These are phyloP conservation scores for Rutstroemia sp. DNA, from an alignment of 2,329 filamentous ascomycete genomes.

Conservation along the genomic window DNA sequence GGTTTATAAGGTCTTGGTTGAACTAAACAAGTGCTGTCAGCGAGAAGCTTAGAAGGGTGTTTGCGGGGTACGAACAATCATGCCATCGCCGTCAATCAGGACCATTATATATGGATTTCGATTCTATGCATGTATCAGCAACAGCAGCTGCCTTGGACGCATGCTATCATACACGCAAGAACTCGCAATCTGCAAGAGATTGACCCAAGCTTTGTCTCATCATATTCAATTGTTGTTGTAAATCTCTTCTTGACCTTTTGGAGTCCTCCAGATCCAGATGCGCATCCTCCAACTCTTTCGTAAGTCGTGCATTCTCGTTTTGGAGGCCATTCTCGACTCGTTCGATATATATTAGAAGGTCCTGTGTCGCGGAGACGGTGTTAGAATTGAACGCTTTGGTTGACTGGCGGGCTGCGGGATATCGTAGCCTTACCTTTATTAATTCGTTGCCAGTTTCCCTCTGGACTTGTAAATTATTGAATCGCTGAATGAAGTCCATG, in stretches of 20 bases:
- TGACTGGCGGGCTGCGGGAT: constrained; percentile 1
- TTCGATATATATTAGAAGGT: constrained; percentile 41
- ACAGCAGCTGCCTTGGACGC: not conserved
- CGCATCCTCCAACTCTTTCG: constrained; percentile 35
- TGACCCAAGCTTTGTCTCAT: constrained; percentile 32
- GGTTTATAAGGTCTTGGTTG: constrained; percentile 44
- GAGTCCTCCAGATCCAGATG: constrained; percentile 45
- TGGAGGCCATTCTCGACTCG: constrained; percentile 36
- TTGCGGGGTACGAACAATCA: constrained; percentile 40
- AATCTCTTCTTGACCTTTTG: constrained; percentile 40
- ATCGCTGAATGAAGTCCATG: constrained; percentile 42
- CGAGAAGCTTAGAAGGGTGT: constrained; percentile 10
- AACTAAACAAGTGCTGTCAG: constrained; percentile 39
- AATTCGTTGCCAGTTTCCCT: constrained; percentile 37
- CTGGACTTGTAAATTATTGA: constrained; percentile 36
- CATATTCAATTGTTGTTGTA: constrained; percentile 41
- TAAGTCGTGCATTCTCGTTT: constrained; percentile 38
- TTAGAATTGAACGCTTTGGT: not conserved
- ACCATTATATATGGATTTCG: constrained; percentile 53
- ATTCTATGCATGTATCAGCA: constrained; percentile 20
- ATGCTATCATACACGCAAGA: constrained; percentile 38
- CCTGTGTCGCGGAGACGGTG: constrained; percentile 30
- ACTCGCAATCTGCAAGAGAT: constrained; percentile 34
- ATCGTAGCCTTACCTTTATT: constrained; percentile 37
- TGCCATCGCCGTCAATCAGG: constrained; percentile 55